phyloP scores from a whole-genome alignment of 2,329 filamentous ascomycete genomes.

The Fonsecaea erecta region DNA sequence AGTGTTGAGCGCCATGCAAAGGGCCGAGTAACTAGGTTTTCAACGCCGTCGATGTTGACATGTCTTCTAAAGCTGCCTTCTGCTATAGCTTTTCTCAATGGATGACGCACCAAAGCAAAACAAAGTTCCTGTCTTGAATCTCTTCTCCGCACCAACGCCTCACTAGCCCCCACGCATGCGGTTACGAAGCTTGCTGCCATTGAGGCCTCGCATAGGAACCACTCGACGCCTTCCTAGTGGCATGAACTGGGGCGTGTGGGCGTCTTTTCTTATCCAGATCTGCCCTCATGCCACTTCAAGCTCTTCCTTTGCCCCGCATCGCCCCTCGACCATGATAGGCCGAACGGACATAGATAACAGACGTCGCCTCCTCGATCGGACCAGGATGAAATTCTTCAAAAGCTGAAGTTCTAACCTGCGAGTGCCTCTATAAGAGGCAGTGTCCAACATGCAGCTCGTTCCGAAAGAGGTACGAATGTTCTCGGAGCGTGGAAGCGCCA shows the following conservation, averaged over 20 bases:
- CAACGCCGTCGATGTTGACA: neutral
- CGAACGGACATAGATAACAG: constrained; percentile 21
- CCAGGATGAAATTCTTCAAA: neutral
- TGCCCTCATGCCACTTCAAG: constrained; percentile 13
- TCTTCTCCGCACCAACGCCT: constrained; percentile 14
- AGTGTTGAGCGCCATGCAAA: neutral
- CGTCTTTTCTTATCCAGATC: neutral
- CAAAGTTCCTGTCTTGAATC: constrained; percentile 21
- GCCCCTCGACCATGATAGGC: constrained; percentile 29
- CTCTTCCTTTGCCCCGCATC: constrained; percentile 29
- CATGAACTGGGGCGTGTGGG: neutral
- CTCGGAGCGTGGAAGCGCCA: neutral
- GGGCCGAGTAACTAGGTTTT: neutral
- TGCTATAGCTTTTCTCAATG: neutral
- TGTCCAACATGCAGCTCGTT: constrained; percentile 49
- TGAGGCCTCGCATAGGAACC: neutral
- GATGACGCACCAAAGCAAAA: constrained; percentile 19
- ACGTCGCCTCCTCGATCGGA: neutral
- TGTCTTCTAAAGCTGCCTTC: neutral
- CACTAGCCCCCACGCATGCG: neutral
- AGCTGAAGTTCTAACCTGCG: constrained; percentile 1
- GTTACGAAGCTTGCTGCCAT: neutral
- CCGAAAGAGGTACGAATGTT: constrained; percentile 49
- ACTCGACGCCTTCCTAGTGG: neutral
- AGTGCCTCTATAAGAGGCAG: neutral